Evolutionary conservation across 2,329 filamentous ascomycete species (phyloP).

Genomic region (Dissoconium aciculare): DNA sequence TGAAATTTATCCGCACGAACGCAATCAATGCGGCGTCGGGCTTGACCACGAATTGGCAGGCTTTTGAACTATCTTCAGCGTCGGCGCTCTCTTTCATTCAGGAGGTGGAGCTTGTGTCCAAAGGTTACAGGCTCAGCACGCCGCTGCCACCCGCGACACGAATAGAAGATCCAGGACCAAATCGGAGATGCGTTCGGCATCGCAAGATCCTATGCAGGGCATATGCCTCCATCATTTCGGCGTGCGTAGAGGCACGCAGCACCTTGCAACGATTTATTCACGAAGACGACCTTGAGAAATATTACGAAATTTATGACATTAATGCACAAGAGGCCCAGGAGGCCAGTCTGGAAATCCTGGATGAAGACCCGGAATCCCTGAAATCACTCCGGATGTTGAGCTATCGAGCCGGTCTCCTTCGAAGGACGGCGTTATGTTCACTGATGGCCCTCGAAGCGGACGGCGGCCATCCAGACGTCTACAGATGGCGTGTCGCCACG

Average conservation of each 20-base stretch:
- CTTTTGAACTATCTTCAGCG: conserved; percentile 62
- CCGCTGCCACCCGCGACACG: conserved; percentile 85
- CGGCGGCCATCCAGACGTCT: conserved; percentile 59
- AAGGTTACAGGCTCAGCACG: conserved; percentile 77
- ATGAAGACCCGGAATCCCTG: conserved; percentile 62
- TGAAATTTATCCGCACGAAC: conserved; percentile 62
- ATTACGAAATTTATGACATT: conserved; percentile 56
- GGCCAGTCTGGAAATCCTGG: conserved; percentile 39
- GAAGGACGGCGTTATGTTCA: conserved; percentile 79
- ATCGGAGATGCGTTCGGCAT: conserved; percentile 63
- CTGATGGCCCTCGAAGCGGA: conserved; percentile 73
- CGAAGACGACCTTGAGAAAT: conserved; percentile 72
- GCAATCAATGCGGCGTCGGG: conserved; percentile 53
- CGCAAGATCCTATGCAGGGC: conserved; percentile 59
- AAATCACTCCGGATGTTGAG: conserved; percentile 54
- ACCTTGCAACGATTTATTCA: conserved; percentile 59
- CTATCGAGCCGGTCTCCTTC: conserved; percentile 62
- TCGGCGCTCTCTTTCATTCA: conserved; percentile 72
- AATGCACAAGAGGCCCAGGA: conserved; percentile 33
- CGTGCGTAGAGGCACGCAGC: conserved; percentile 55
- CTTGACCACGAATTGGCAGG: conserved; percentile 60
- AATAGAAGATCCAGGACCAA: conserved; percentile 57
- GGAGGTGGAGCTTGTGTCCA: conserved; percentile 87
- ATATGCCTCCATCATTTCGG: conserved; percentile 54
- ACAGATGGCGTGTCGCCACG: conserved; percentile 63